These are phyloP conservation scores for Neurospora sp. DNA, from an alignment of 495 filamentous ascomycete genomes.

Conservation along the genomic window DNA sequence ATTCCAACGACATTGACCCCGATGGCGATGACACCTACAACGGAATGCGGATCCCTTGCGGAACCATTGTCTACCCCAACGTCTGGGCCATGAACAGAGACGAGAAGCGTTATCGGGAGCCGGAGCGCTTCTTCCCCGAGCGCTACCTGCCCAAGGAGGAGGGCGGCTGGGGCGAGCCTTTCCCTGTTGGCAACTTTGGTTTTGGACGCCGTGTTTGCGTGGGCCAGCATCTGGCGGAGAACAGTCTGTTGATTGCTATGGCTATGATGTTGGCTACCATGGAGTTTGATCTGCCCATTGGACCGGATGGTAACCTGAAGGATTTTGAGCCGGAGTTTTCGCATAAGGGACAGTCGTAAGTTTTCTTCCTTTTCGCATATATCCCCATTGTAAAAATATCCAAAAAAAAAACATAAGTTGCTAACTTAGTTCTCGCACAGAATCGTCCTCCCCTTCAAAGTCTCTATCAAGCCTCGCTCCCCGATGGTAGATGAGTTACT, in stretches of 20 bases:
- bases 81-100: conserved; percentile 38
- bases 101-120: conserved; percentile 26
- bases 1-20: neutral
- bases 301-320: conserved; percentile 10
- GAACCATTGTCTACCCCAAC: conserved; percentile 37
- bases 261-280: conserved; percentile 18
- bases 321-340: conserved; percentile 22
- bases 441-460: conserved; percentile 15
- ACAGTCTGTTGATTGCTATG: conserved; percentile 19
- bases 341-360: conserved; percentile 22
- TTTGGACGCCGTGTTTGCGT: conserved; percentile 34
- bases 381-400: too few relatives aligned
- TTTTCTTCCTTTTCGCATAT: neutral
- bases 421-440: neutral
- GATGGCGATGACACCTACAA: conserved; percentile 41
- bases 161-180: conserved; percentile 38
- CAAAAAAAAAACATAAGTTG: too few relatives aligned
- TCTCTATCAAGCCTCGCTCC: conserved; percentile 8
- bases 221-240: conserved; percentile 20
- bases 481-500: conserved; percentile 1
- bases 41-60: conserved; percentile 38
- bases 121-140: conserved; percentile 35
- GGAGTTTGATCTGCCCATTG: conserved; percentile 19
- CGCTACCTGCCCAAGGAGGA: conserved; percentile 31
- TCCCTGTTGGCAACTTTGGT: conserved; percentile 41